Conservation (phyloP, 768 basidiomycete genomes). For the Postia placenta region DNA sequence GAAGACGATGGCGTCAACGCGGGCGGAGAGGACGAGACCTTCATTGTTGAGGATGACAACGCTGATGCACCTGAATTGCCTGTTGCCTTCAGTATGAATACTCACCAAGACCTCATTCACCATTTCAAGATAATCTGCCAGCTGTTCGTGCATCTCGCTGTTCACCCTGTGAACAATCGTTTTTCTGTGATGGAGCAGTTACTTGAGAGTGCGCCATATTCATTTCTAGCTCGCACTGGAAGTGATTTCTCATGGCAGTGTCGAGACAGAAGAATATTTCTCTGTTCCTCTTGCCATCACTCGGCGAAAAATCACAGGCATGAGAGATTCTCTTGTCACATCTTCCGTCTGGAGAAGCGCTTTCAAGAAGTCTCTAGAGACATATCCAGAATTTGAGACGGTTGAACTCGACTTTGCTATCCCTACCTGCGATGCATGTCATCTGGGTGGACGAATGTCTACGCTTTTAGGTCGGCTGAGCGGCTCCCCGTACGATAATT, state of each 20-base stretch:
- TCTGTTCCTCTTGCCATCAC: conserved; percentile 58
- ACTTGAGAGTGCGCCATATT: conserved; percentile 42
- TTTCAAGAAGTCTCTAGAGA: conserved; percentile 61
- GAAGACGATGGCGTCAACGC: conserved; percentile 22
- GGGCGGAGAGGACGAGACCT: conserved; percentile 32
- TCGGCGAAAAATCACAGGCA: conserved; percentile 64
- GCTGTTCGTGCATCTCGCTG: conserved; percentile 77
- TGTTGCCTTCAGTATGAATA: conserved; percentile 72
- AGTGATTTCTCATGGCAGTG: background rate
- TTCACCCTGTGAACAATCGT: conserved; percentile 47
- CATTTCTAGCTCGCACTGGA: background rate
- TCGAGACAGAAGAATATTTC: conserved; percentile 62
- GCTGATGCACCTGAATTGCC: conserved; percentile 46
- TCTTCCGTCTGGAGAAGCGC: conserved; percentile 80
- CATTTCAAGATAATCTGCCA: conserved; percentile 90
- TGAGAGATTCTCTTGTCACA: conserved; percentile 69
- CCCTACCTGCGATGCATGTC: conserved; percentile 78
- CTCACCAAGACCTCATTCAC: conserved; percentile 67
- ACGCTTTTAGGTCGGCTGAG: conserved; percentile 54
- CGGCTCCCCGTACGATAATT: conserved; percentile 65
- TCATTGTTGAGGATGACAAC: conserved; percentile 60
- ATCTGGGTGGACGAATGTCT: conserved; percentile 64
- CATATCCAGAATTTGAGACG: conserved; percentile 59
- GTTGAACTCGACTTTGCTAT: conserved; percentile 46
- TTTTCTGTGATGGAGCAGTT: conserved; percentile 46